phyloP scores from a whole-genome alignment of 371 early-diverging fungal genomes.

The Mucor plumbeus region DNA sequence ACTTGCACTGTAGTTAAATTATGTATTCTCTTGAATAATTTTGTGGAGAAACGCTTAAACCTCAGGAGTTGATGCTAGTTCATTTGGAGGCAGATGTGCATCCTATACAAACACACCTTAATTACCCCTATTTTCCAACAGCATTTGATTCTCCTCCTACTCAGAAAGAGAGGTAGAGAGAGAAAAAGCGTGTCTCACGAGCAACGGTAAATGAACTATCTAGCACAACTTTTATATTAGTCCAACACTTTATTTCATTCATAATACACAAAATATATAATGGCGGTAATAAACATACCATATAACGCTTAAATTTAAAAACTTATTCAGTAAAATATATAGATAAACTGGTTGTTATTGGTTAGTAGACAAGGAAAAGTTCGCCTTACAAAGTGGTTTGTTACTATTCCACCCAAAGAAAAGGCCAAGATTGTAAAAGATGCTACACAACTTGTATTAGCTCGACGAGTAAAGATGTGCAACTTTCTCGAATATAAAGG shows the following conservation, averaged over 20 bases:
- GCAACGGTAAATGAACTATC: no score
- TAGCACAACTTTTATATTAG: not conserved
- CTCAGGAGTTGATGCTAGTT: not conserved
- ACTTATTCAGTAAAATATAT: not conserved
- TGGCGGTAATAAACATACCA: not conserved
- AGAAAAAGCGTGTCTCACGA: not conserved
- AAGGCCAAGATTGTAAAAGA: conserved; percentile 95
- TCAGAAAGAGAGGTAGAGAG: no score
- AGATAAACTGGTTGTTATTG: conserved; percentile 76
- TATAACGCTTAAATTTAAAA: not conserved
- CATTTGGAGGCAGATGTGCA: no score
- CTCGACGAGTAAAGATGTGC: conserved; percentile 94
- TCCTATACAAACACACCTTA: no score
- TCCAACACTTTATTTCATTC: conserved; percentile 4
- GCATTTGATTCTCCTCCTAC: not conserved
- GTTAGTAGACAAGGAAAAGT: conserved; percentile 87
- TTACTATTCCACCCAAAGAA: conserved; percentile 88
- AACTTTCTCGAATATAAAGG: conserved; percentile 97
- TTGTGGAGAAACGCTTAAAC: not conserved
- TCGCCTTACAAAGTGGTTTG: conserved; percentile 96
- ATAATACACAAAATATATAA: not conserved
- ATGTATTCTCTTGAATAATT: not conserved
- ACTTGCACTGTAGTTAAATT: no score
- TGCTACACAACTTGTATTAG: conserved; percentile 87
- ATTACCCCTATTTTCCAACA: no score